Evolutionary conservation across 768 basidiomycete species (phyloP), one percentile per base, ranked within the genome.

Genomic region (Pulveroboletus sp.): DNA sequence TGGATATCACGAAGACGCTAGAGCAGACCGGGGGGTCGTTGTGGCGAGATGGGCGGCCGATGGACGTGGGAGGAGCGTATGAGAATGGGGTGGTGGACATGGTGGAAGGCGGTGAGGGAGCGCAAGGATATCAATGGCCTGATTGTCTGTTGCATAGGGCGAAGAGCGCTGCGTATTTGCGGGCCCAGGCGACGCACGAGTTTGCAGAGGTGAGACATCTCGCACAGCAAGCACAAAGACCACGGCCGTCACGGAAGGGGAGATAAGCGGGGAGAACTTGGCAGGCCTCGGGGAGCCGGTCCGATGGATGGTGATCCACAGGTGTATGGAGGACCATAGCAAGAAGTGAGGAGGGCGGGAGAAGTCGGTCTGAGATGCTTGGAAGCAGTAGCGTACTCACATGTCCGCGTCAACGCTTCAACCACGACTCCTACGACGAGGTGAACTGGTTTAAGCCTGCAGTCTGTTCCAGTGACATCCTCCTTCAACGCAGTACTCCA

Each of bases 141-240:
- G 72, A 90, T 57, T 85, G 82, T 58, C 71, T 90, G 44, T 66
- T 62, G 4, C 87, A 91, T 60, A 77, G 89, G 8, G 79, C 88
- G 11, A 65, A 66, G 28, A 77, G 74, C 41, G 79, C 83, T 3
- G 77, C 76, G 3, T 93, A 85, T 71, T 71, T 93, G 39, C 76
- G 80, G 32, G 90, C 90, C 3, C 91, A 93, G 66, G 84, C 87
- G 3, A 84, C 84, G 8, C 69, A 72, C 10, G 83, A 88, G 61
- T 78, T 86, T 46, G 77, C 75, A 8, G 85, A 92, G 65, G 77
- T 93, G 51, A 83, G 79, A 64, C 74, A 78, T 35, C 75, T 91
- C 13, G 82, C 85, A 9, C 78, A 80, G 66, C 73, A 73, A 46
- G 74, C 58, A 8, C 46, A 18, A 10, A 39, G 46, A 14, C 11